A percentile compares a stretch with the other conserved stretches of the same genome.
Evolutionary conservation across 257 asterid species (phyloP).

Genomic region (Solanum lignicaule): DNA sequence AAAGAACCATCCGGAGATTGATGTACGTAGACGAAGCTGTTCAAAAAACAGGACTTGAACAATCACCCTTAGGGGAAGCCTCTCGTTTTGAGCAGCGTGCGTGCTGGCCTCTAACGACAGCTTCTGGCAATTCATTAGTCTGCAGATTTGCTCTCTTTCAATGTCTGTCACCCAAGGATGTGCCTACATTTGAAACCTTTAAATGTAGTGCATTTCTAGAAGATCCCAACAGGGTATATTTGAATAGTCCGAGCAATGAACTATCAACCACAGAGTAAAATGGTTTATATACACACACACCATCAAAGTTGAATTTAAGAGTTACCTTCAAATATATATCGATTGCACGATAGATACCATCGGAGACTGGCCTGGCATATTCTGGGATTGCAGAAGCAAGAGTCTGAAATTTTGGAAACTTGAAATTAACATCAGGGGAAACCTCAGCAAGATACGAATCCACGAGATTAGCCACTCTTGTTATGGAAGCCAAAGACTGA

Average conservation of each 20-base stretch:
- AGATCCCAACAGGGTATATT: no score
- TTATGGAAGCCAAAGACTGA: conserved; percentile 44
- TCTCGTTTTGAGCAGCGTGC: conserved; percentile 86
- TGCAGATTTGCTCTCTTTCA: conserved; percentile 71
- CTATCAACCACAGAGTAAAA: no score
- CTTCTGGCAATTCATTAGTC: conserved; percentile 83
- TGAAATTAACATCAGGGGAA: conserved; percentile 64
- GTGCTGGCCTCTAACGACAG: conserved; percentile 89
- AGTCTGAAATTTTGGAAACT: conserved; percentile 63
- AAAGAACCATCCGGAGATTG: conserved; percentile 83
- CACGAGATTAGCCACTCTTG: conserved; percentile 74
- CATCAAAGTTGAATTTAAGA: no score
- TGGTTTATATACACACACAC: no score
- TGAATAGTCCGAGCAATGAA: no score
- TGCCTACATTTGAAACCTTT: conserved; percentile 28
- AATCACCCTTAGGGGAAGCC: conserved; percentile 78
- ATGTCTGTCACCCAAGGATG: conserved; percentile 79
- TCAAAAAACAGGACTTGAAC: conserved; percentile 86
- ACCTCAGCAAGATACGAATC: conserved; percentile 87
- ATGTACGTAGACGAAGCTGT: conserved; percentile 74
- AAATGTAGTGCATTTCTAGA: no score
- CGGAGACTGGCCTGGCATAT: conserved; percentile 68
- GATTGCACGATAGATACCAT: conserved; percentile 83
- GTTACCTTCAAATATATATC: conserved; percentile 83
- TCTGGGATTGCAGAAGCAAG: conserved; percentile 80